A percentile compares a stretch with the other conserved stretches of the same genome.
These are phyloP conservation scores for Celoporthe dispersa DNA, from an alignment of 2,329 filamentous ascomycete genomes.

Conservation along the genomic window DNA sequence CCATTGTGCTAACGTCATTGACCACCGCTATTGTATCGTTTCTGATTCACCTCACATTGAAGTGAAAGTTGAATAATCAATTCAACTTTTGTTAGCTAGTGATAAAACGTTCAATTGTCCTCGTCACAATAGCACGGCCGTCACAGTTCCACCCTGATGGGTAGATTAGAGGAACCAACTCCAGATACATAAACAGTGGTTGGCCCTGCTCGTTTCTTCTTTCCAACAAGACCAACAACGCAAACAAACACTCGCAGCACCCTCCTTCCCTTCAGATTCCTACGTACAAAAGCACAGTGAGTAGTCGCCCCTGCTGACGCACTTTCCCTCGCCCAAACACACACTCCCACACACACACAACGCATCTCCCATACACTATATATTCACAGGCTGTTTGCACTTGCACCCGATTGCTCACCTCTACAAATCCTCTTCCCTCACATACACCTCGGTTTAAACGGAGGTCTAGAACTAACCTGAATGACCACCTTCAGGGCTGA, in stretches of 20 bases:
- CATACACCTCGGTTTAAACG: background rate
- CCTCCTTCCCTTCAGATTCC: background rate
- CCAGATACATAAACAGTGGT: background rate
- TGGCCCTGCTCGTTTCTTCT: background rate
- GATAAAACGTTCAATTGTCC: background rate
- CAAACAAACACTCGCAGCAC: background rate
- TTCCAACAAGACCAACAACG: background rate
- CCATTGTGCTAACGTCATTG: background rate
- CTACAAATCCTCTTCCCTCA: background rate
- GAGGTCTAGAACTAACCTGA: background rate
- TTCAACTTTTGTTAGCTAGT: background rate
- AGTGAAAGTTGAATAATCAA: background rate
- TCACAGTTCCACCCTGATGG: background rate
- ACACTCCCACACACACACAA: background rate
- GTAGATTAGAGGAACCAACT: background rate
- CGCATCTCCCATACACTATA: background rate
- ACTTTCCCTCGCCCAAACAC: background rate
- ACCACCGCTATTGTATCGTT: background rate
- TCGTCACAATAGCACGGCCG: background rate
- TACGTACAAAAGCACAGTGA: background rate
- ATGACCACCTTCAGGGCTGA: background rate
- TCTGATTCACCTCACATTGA: background rate
- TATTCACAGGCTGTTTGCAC: background rate
- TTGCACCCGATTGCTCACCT: background rate
- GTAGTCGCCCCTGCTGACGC: background rate